Percentiles rank a stretch among this genome's conserved stretches.
These are phyloP conservation scores for Trichoderma koningii DNA, from an alignment of 2,329 filamentous ascomycete species.

Conservation along the genomic window DNA sequence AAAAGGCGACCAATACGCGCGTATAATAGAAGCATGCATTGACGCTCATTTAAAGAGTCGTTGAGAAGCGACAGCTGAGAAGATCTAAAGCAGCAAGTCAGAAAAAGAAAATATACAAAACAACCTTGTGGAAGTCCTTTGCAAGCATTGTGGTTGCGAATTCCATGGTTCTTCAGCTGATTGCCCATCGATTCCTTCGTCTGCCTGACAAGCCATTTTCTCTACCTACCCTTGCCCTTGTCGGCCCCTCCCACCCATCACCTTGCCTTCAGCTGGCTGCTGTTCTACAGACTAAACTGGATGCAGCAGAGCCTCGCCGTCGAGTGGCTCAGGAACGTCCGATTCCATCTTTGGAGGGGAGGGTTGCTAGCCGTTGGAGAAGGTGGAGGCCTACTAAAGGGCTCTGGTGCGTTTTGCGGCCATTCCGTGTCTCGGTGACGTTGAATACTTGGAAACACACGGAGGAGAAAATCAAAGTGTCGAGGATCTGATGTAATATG, in stretches of 20 bases:
- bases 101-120: neutral
- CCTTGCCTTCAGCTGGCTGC: constrained; percentile 10
- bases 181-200: neutral
- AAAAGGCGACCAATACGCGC: neutral
- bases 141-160: neutral
- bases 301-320: neutral
- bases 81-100: neutral
- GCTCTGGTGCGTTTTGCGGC: neutral
- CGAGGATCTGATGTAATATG: neutral
- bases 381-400: neutral
- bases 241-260: neutral
- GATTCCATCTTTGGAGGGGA: neutral
- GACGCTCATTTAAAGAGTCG: neutral
- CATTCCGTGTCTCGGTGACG: neutral
- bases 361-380: constrained; percentile 12
- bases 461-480: too few relatives aligned
- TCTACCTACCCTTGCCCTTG: neutral
- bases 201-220: constrained; percentile 4
- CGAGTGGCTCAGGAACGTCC: constrained; percentile 13
- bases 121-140: neutral
- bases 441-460: neutral
- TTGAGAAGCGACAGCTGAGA: neutral
- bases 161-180: neutral
- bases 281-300: constrained; percentile 7
- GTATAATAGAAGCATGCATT: neutral